A percentile compares a stretch with the other conserved stretches of the same genome.
Conservation (phyloP, 2,329 filamentous ascomycete species). For the Stemphylium lycopersici region DNA sequence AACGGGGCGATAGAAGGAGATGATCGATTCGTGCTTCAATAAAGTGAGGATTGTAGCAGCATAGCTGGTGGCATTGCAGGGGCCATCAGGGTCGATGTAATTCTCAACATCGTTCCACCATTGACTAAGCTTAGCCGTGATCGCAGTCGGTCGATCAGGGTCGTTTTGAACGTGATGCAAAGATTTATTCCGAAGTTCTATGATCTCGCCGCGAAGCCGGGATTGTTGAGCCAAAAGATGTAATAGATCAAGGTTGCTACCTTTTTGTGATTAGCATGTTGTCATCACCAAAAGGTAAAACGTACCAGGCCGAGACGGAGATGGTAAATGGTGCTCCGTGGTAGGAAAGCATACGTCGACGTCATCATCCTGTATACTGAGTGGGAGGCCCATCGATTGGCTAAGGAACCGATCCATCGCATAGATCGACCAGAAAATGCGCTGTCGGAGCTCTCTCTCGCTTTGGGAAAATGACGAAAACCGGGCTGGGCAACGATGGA, state of each 20-base stretch:
- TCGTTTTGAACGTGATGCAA: constrained; percentile 55
- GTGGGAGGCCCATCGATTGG: constrained; percentile 62
- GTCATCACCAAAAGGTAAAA: background rate
- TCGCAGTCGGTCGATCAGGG: constrained; percentile 52
- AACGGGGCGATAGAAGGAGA: constrained; percentile 59
- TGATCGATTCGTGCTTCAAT: constrained; percentile 58
- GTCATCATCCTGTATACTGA: constrained; percentile 63
- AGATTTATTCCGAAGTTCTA: constrained; percentile 61
- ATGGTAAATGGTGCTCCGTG: constrained; percentile 52
- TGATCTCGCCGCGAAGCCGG: constrained; percentile 57
- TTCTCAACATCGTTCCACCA: constrained; percentile 63
- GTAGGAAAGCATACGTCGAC: constrained; percentile 64
- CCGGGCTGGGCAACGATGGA: constrained; percentile 64
- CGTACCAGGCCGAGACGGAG: constrained; percentile 18
- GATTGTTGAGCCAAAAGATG: constrained; percentile 55
- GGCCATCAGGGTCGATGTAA: constrained; percentile 50
- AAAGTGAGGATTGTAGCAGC: constrained; percentile 54
- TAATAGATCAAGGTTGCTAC: constrained; percentile 20
- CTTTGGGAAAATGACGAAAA: constrained; percentile 57
- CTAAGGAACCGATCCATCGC: constrained; percentile 62
- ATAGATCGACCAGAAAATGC: constrained; percentile 65
- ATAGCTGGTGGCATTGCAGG: constrained; percentile 29
- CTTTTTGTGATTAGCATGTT: constrained; percentile 6
- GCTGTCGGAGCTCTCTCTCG: constrained; percentile 57
- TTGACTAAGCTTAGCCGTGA: constrained; percentile 57